Percentiles rank a stretch among this genome's conserved stretches.
phyloP scores from a whole-genome alignment of 768 basidiomycete genomes.

The Asterophora lycoperdoides region DNA sequence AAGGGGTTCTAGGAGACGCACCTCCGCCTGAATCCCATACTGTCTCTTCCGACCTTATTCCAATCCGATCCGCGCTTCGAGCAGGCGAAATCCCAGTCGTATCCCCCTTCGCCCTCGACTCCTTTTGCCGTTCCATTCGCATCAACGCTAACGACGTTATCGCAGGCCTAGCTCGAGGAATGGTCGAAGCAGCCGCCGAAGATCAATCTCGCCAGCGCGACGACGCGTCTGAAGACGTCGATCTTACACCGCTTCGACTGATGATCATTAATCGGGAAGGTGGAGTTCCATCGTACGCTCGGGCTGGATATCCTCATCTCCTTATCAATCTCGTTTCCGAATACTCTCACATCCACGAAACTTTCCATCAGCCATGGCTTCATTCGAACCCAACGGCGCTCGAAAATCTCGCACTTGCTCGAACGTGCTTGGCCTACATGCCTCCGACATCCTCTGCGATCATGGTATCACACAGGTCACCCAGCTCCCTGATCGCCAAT shows the following conservation, averaged over 20 bases:
- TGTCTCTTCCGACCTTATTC: conserved; percentile 70
- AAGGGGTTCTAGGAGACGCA: conserved; percentile 25
- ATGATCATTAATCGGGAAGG: conserved; percentile 98
- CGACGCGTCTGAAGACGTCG: conserved; percentile 49
- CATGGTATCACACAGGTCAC: conserved; percentile 96
- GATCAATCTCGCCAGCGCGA: conserved; percentile 29
- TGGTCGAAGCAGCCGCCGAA: conserved; percentile 54
- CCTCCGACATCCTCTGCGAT: conserved; percentile 90
- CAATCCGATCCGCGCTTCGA: conserved; percentile 83
- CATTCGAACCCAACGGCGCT: conserved; percentile 80
- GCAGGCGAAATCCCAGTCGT: conserved; percentile 97
- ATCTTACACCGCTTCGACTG: conserved; percentile 90
- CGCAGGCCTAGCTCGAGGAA: conserved; percentile 80
- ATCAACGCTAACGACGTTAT: conserved; percentile 87
- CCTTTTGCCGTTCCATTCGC: conserved; percentile 80
- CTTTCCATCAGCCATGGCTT: conserved; percentile 76
- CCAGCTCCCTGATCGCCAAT: conserved; percentile 92
- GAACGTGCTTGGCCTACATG: conserved; percentile 87
- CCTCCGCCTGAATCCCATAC: conserved; percentile 73
- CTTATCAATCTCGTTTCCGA: conserved; percentile 93
- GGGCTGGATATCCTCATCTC: conserved; percentile 90
- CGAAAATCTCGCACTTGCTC: conserved; percentile 79
- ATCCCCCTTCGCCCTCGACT: conserved; percentile 89
- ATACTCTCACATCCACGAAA: conserved; percentile 76
- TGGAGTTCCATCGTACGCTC: conserved; percentile 96